Evolutionary conservation across 768 basidiomycete genomes (phyloP), one percentile per base, ranked within the genome.

Genomic region (Lentinus brumalis): DNA sequence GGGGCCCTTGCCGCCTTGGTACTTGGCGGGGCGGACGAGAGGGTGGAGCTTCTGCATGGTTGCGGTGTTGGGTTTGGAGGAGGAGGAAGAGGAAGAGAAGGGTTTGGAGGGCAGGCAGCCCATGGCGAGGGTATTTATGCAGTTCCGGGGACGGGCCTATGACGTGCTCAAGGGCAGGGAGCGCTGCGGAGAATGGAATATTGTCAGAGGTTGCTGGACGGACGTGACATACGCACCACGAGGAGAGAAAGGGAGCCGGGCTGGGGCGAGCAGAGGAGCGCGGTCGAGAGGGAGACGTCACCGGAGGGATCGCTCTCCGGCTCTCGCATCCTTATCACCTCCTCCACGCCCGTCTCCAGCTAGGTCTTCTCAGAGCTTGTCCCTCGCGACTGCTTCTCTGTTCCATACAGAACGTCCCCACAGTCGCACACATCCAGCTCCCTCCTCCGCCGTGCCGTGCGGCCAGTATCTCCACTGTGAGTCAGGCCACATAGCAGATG

Each of bases 21-120:
- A 71, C 47, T 51, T 35, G 5, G 62, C 62, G 40, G 70, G 68
- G 26, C 70, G 68, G 18, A 60, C 47, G 53, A 71, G 68, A 14
- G 62, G 55, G 51, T 70, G 66, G n/a, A 70, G 62, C 32, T 56
- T 61, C n/a, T 59, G 45, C 57, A 59, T 63, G 53, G 39, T 26
- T 11, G 42, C 14, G 6, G 38, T 3, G 15, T 46, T n/a, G 39
- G 51, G 46, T 26, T 55, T 45, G 30, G n/a, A 46, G 41, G 40
- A 21, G 47, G 62, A 21, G 31, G 50, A 31, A 35, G 50, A 26
- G 60, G 38, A 49, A 15, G 53, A 21, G 40, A 41, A 29, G 56
- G 46, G 31, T 32, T 63, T 63, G 57, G 62, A 63, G 15, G 57
- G 53, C 4, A 59, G 31, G 50, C 57, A 63, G 49, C 62, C 62